Conservation (phyloP, 116 monocot genomes). For the Zostera marina region DNA sequence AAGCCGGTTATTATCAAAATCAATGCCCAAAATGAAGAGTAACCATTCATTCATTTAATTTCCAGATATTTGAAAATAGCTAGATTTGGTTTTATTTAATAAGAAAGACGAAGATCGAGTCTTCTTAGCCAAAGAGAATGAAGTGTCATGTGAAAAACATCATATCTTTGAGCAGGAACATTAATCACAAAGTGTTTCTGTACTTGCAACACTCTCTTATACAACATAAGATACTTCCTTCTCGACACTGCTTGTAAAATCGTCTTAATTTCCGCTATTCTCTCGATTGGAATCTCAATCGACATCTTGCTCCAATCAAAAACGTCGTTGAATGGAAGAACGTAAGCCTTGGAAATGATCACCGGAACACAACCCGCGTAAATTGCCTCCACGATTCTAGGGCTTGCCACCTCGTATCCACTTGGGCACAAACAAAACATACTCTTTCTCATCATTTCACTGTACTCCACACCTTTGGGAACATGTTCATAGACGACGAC, state of each 20-base stretch:
- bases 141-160: constrained; percentile 41
- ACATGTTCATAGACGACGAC: constrained; percentile 20
- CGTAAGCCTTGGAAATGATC: constrained; percentile 18
- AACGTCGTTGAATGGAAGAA: constrained; percentile 29
- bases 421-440: constrained; percentile 38
- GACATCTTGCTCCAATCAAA: constrained; percentile 27
- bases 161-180: constrained; percentile 34
- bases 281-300: constrained; percentile 10
- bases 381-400: constrained; percentile 23
- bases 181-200: constrained; percentile 32
- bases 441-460: constrained; percentile 7
- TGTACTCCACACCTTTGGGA: constrained; percentile 12
- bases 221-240: constrained; percentile 8
- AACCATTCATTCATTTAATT: too few species aligned
- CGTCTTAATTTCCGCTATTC: constrained; percentile 21
- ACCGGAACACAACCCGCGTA: constrained; percentile 33
- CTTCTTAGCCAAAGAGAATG: constrained; percentile 59
- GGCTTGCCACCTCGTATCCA: constrained; percentile 44
- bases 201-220: constrained; percentile 15
- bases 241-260: constrained; percentile 11
- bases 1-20: constrained; percentile 26
- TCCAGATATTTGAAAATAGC: too few species aligned
- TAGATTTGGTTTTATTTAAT: too few species aligned
- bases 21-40: constrained; percentile 52
- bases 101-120: constrained; percentile 30